Evolutionary conservation across 148 eudicot species (phyloP), one percentile per base, ranked within the genome.

Genomic region (Agrostemma githago): DNA sequence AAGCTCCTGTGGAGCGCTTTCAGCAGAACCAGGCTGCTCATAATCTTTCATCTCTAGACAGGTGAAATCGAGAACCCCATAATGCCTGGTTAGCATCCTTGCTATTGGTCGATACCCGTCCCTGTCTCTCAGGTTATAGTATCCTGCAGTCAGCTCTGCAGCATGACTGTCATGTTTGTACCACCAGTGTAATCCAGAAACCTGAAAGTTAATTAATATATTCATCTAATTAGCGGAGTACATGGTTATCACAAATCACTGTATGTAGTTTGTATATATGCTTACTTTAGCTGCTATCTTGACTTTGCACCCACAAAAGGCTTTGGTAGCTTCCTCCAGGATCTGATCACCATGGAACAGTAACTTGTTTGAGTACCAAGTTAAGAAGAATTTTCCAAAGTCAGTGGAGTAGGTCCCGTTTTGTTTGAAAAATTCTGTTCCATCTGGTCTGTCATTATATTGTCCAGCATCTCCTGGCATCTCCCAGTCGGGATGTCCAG

Each of bases 151-250:
- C 15, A 93, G 79, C 79, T 93, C 98, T 8, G 92, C 89, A 37
- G 95, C 92, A 72, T 91, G 97, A 57, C 85, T 85, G 12, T 79
- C 74, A 59, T 89, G 86, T 20, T 46, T 84, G 67, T 89, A 91
- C 95, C 97, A 93, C 98, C 98, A 93, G 72, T 93, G 97, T 70
- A 93, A 86, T 72, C 92, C 97, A 1, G 95, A 82, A 56, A 91
- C 89, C 96, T 91, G 70, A 58, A 51, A 66, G 38, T 51, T 34
- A 66, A 21, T 51, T 34, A 74, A 14, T 2, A 4, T 16, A 37
- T 19, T 46, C 16, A 38, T 43, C 44, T 15, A 44, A 9, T 21
- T 41, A 17, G 39, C 38, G 9, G 5, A 39, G 10, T 40, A 26
- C 34, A 26, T 26, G 34, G 1, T 26, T 26, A 26, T 26, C 34